Evolutionary conservation across 1,284 basidiomycete genomes (phyloP), one percentile per base, ranked within the genome.

Genomic region (Farysia itapuensis): DNA sequence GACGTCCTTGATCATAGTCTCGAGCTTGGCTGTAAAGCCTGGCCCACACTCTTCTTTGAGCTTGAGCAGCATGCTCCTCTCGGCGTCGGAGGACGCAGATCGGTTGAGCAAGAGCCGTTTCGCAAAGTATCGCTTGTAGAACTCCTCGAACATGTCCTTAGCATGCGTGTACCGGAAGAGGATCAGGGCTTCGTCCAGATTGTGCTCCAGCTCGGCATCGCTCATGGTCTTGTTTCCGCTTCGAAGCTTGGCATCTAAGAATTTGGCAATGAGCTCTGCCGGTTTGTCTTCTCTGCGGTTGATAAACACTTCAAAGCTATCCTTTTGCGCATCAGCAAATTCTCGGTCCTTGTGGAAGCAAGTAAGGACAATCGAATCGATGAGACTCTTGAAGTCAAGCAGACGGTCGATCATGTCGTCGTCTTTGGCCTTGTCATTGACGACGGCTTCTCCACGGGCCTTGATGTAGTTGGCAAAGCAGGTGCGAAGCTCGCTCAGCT

Each of bases 231-330:
- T 85, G 75, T 92, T 90, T 0, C 93, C 92, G 47, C 84, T 85
- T 31, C 90, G 83, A 85, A 97, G 87, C 28, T 87, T 84, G 34
- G 81, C 82, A 77, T 97, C 93, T 30, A 97, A 80, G 72, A 89
- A 85, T 74, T 90, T 92, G 11, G 95, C 94, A 46, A 95, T 88
- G 83, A 93, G 86, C 78, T 96, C 93, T 0, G 94, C 93, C 4
- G 91, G 91, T 60, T 89, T 92, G 71, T 86, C 88, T 43, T 85
- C 84, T 18, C 92, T 82, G 19, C 83, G 82, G 70, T 87, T 88
- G 80, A 97, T 87, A 25, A 89, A 90, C 12, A 77, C 79, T n/a
- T 84, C 81, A 78, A 95, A 93, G 0, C 87, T 88, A 48, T 89
- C 86, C 29, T 81, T 74, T 28, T 81, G 75, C 1, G 80, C 78